These are phyloP conservation scores for Fusarium guadeloupense DNA, from an alignment of 2,329 filamentous ascomycete species.

Conservation along the genomic window DNA sequence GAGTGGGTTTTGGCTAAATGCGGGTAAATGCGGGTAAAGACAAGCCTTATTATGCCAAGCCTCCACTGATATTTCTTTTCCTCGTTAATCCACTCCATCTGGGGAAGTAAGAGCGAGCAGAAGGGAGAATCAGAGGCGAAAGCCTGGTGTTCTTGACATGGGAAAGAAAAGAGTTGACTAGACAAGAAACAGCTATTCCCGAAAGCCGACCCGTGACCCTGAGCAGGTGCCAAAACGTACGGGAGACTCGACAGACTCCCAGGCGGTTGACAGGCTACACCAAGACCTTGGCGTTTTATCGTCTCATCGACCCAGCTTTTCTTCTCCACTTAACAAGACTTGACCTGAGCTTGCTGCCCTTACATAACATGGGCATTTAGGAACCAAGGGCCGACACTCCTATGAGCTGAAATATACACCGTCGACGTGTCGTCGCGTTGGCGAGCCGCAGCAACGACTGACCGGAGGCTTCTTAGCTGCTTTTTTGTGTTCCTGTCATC, in stretches of 20 bases:
- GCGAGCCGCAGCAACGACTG: too few species aligned
- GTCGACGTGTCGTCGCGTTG: too few species aligned
- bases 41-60: slow-evolving; percentile 19
- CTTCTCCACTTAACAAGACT: slow-evolving; percentile 25
- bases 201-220: slow-evolving; percentile 13
- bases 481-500: too few species aligned
- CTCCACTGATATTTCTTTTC: neutral
- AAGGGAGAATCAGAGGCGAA: neutral
- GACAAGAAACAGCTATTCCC: neutral
- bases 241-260: neutral
- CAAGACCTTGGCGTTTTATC: slow-evolving; percentile 23
- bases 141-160: neutral
- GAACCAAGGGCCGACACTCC: slow-evolving; percentile 27
- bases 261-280: slow-evolving; percentile 1
- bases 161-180: neutral
- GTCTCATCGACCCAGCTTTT: neutral
- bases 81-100: neutral
- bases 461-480: too few species aligned
- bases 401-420: slow-evolving; percentile 1
- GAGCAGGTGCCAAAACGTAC: slow-evolving; percentile 1
- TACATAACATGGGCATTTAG: neutral
- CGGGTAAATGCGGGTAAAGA: slow-evolving; percentile 25
- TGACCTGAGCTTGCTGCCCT: slow-evolving; percentile 9
- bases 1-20: slow-evolving; percentile 17
- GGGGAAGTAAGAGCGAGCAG: neutral